These are phyloP conservation scores for Alternaria alternata DNA, from an alignment of 2,329 filamentous ascomycete species.

Conservation along the genomic window DNA sequence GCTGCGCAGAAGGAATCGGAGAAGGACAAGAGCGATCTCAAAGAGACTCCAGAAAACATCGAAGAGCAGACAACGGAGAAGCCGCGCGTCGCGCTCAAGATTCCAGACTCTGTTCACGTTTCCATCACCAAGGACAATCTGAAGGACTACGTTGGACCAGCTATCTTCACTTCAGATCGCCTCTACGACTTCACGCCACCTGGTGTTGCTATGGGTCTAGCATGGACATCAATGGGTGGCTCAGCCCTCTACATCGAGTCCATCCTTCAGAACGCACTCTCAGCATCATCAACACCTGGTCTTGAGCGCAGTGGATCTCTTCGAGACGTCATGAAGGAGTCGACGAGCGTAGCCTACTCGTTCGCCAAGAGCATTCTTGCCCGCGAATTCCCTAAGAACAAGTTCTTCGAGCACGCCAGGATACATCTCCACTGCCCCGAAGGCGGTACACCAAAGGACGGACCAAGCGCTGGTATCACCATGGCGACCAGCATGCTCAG, in stretches of 20 bases:
- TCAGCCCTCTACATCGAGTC: slow-evolving; percentile 97
- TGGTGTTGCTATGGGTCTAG: slow-evolving; percentile 96
- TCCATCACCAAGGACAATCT: slow-evolving; percentile 87
- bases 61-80: slow-evolving; percentile 67
- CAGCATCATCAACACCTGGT: slow-evolving; percentile 75
- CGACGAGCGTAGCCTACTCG: slow-evolving; percentile 91
- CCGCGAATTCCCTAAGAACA: slow-evolving; percentile 84
- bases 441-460: slow-evolving; percentile 94
- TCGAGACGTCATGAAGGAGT: slow-evolving; percentile 98
- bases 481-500: slow-evolving; percentile 96
- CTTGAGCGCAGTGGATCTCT: slow-evolving; percentile 94
- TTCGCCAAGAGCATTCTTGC: slow-evolving; percentile 92
- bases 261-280: slow-evolving; percentile 85
- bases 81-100: slow-evolving; percentile 78
- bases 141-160: slow-evolving; percentile 95
- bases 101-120: slow-evolving; percentile 87
- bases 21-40: slow-evolving; percentile 70
- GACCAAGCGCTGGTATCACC: slow-evolving; percentile 81
- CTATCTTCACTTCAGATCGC: slow-evolving; percentile 93
- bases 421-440: slow-evolving; percentile 97
- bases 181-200: slow-evolving; percentile 93
- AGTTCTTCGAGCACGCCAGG: slow-evolving; percentile 95
- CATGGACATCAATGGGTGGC: slow-evolving; percentile 97
- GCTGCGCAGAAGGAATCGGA: slow-evolving; percentile 74
- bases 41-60: slow-evolving; percentile 66